Conservation (phyloP, 495 filamentous ascomycete genomes). For the Penicillium lagena region DNA sequence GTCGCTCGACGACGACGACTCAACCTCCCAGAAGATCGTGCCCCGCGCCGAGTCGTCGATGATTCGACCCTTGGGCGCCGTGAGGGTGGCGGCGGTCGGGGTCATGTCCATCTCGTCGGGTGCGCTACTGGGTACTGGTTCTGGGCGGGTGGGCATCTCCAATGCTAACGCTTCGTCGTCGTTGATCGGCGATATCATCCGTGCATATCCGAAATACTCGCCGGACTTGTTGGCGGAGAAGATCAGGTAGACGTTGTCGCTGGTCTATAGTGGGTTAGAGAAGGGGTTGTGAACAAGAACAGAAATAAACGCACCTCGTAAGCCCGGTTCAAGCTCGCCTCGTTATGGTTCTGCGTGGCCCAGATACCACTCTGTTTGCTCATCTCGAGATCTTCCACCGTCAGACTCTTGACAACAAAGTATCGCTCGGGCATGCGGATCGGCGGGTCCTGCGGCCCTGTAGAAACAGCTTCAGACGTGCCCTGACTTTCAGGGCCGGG, state of each 20-base stretch:
- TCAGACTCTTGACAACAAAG: constrained; percentile 92
- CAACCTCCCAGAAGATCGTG: constrained; percentile 96
- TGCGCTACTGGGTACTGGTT: constrained; percentile 49
- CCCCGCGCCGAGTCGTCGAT: constrained; percentile 90
- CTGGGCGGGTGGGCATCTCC: constrained; percentile 35
- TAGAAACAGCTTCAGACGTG: background rate
- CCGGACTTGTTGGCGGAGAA: constrained; percentile 98
- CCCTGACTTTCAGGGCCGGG: constrained; percentile 15
- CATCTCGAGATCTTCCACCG: constrained; percentile 88
- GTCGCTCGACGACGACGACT: constrained; percentile 50
- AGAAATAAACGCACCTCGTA: constrained; percentile 58
- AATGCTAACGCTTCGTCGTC: constrained; percentile 65
- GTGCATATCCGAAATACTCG: constrained; percentile 93
- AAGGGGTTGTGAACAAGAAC: constrained; percentile 2
- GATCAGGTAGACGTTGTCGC: constrained; percentile 88
- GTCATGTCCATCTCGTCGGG: constrained; percentile 56
- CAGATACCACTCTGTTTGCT: constrained; percentile 83
- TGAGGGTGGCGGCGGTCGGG: constrained; percentile 71
- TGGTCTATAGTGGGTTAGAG: constrained; percentile 41
- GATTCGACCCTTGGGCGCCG: constrained; percentile 77
- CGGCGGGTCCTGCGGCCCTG: constrained; percentile 8
- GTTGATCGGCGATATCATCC: constrained; percentile 82
- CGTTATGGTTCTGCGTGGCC: constrained; percentile 95
- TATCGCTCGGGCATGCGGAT: constrained; percentile 57
- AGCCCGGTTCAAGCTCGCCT: constrained; percentile 73